Base-by-base conservation (phyloP, 2,329 filamentous ascomycete species). In the Trichoderma gracile region DNA sequence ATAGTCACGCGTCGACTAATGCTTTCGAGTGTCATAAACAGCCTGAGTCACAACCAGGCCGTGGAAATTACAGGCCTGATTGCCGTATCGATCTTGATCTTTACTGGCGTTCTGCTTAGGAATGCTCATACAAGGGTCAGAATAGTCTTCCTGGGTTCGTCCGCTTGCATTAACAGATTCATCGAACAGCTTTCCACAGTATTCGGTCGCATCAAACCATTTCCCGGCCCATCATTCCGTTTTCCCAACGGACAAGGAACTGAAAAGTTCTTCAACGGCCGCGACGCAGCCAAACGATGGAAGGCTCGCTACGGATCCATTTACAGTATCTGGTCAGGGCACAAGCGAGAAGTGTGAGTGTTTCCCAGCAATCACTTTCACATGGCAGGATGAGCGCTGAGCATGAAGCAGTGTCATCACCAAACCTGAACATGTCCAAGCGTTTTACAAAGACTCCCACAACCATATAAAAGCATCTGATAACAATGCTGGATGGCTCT, bases 181-280 rank as follows among this genome's bases (percentile, higher is more conserved):
- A 14, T 38, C 33, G 14, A 14, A 14, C 12, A 38, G 33, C 4
- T 38, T 14, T 14, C 47, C 15, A 12, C 47, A 21, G 9, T 38
- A 40, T 12, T 25, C 38, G 5, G 42, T 19, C 23, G 23, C 12
- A 43, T 19, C 6, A 46, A 25, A 12, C 25, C 27, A 17, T 40
- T 63, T 10, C 59, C 59, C n/a, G 50, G 59, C n/a, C 49, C 52
- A 25, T 17, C 50, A 5, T 65, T 62, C 49, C 19, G 40, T 17
- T 66, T 60, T 10, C 65, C 65, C 5, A 60, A 66, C 30, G 65
- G 65, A n/a, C 65, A 66, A 14, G 59, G 59, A n/a, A 61, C 58
- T 5, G 61, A 59, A 8, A 66, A 66, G 19, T 66, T 64, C 12
- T 60, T 66, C 15, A 43, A 47, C 15, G 65, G 65, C 9, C 52